Percentiles rank a stretch among this genome's conserved stretches.
These are phyloP conservation scores for Actinomortierella wolfii DNA, from an alignment of 371 early-diverging fungal genomes.

Conservation along the genomic window DNA sequence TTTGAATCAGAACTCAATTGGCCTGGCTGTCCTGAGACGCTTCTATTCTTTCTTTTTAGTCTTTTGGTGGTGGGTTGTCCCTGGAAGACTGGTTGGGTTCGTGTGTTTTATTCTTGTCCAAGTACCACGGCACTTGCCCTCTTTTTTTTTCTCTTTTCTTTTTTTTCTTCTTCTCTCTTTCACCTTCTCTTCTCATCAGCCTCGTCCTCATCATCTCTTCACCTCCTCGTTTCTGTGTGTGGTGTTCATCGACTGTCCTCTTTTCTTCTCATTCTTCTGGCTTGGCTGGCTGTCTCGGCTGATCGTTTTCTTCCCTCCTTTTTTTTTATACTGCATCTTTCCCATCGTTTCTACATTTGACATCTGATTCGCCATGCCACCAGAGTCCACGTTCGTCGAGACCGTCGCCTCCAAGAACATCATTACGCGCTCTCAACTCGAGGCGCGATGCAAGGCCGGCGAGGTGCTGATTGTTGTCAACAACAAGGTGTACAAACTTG, in stretches of 20 bases:
- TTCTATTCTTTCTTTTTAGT: no score
- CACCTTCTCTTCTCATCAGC: constrained; percentile 1
- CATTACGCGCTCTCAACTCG: constrained; percentile 38
- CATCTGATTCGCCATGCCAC: constrained; percentile 23
- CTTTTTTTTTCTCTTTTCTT: constrained; percentile 5
- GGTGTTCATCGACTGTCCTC: neutral
- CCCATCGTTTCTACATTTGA: neutral
- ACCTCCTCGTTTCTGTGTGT: neutral
- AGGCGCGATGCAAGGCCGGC: constrained; percentile 52
- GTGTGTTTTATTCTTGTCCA: no score
- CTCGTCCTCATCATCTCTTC: constrained; percentile 1
- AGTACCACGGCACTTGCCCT: neutral
- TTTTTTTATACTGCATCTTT: neutral
- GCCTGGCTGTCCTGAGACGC: no score
- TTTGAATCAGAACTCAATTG: no score
- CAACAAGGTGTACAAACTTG: constrained; percentile 85
- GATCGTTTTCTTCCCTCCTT: neutral
- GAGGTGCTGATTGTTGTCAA: constrained; percentile 77
- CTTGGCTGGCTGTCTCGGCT: constrained; percentile 2
- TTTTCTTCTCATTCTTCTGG: neutral
- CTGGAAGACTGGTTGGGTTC: no score
- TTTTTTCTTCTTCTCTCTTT: constrained; percentile 9
- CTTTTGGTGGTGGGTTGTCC: no score
- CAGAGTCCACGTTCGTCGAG: constrained; percentile 45
- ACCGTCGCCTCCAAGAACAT: constrained; percentile 32